phyloP scores from a whole-genome alignment of 345 rosid species.

The Acer campestre region DNA sequence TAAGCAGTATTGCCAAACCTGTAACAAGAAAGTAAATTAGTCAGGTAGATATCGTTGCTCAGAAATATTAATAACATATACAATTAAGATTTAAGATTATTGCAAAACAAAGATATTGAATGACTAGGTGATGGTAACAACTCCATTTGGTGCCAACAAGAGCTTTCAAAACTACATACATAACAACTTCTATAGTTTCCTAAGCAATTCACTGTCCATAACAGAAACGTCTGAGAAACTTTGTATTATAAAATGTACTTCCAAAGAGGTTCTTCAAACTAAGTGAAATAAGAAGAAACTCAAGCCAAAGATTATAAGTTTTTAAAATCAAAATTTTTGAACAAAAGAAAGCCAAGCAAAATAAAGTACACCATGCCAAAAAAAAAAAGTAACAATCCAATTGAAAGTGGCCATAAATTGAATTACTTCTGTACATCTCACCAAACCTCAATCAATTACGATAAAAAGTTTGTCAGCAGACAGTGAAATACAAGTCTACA shows the following conservation, averaged over 20 bases:
- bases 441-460: neutral
- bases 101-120: neutral
- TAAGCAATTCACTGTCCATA: neutral
- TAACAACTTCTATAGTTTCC: neutral
- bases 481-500: neutral
- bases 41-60: neutral
- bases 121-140: neutral
- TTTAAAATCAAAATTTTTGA: neutral
- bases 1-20: conserved; percentile 99
- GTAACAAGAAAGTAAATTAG: conserved; percentile 23
- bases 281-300: neutral
- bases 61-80: neutral
- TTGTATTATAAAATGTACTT: neutral
- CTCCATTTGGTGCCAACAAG: too few species aligned
- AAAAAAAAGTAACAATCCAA: neutral
- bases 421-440: neutral
- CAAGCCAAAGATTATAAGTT: neutral
- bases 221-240: neutral
- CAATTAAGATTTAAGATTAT: conserved; percentile 4
- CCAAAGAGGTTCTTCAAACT: neutral
- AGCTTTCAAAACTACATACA: too few species aligned
- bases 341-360: neutral
- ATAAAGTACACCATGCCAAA: neutral
- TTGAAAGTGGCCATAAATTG: neutral
- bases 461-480: neutral